These are phyloP conservation scores for Amanita subjunquillea DNA, from an alignment of 768 basidiomycete species.

Conservation along the genomic window DNA sequence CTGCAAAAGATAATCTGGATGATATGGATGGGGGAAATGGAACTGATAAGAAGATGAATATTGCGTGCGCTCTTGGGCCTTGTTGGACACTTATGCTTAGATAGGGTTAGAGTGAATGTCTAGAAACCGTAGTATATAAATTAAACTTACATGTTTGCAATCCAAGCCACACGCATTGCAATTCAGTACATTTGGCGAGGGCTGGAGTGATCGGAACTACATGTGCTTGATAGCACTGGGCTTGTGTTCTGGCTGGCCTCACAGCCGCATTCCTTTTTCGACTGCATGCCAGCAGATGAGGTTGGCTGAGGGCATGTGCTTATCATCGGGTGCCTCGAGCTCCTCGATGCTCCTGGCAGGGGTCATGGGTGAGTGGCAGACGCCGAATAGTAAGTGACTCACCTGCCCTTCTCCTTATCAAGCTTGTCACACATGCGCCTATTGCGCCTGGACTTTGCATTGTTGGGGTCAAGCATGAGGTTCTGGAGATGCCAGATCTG, in stretches of 20 bases:
- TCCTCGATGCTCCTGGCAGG: constrained; percentile 73
- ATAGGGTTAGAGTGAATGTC: constrained; percentile 8
- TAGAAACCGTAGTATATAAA: constrained; percentile 1
- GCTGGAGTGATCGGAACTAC: constrained; percentile 72
- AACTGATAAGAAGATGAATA: constrained; percentile 24
- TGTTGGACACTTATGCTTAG: constrained; percentile 77
- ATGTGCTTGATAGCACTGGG: constrained; percentile 76
- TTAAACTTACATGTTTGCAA: constrained; percentile 64
- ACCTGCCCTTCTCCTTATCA: constrained; percentile 90
- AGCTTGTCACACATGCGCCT: constrained; percentile 86
- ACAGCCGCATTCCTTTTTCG: constrained; percentile 72
- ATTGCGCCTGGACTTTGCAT: constrained; percentile 79
- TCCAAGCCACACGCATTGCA: constrained; percentile 86
- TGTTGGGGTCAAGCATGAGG: constrained; percentile 86
- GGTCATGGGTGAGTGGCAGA: constrained; percentile 3
- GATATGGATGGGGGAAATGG: constrained; percentile 64
- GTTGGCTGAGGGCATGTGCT: constrained; percentile 68
- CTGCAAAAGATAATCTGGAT: constrained; percentile 60
- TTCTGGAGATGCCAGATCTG: constrained; percentile 89
- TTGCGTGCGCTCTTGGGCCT: constrained; percentile 83
- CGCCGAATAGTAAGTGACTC: constrained; percentile 19
- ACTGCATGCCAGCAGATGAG: constrained; percentile 71
- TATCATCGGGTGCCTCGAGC: constrained; percentile 77
- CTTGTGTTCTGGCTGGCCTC: constrained; percentile 53
- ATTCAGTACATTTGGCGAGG: constrained; percentile 68